Percentiles rank a stretch among this genome's conserved stretches.
Evolutionary conservation across 129 eudicot genomes (phyloP).

Genomic region (Gnaphalium uliginosum): DNA sequence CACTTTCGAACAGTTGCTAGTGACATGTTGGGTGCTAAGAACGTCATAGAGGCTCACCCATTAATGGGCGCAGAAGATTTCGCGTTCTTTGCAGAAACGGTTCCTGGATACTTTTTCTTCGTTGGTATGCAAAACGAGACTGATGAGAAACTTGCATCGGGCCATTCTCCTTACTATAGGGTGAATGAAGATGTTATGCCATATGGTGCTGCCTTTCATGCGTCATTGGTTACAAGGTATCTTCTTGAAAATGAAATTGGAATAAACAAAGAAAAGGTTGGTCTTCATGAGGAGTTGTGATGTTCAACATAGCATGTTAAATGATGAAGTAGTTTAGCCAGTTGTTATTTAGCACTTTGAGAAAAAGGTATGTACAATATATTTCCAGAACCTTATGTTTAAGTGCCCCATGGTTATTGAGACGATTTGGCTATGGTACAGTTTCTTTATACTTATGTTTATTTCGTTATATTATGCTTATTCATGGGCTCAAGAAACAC

Average conservation of each 20-base stretch:
- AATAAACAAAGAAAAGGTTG: too few species aligned
- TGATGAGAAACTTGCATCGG: constrained; percentile 35
- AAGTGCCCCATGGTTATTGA: too few species aligned
- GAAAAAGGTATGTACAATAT: too few species aligned
- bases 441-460: too few species aligned
- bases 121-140: constrained; percentile 72
- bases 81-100: constrained; percentile 66
- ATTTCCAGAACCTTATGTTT: too few species aligned
- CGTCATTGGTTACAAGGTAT: constrained; percentile 66
- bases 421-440: too few species aligned
- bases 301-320: too few species aligned
- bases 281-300: too few species aligned
- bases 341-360: too few species aligned
- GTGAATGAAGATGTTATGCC: constrained; percentile 75
- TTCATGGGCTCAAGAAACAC: too few species aligned
- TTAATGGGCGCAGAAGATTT: constrained; percentile 93
- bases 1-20: constrained; percentile 57
- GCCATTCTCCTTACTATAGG: constrained; percentile 65
- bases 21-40: constrained; percentile 55
- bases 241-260: constrained; percentile 33
- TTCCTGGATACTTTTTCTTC: constrained; percentile 83
- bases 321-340: too few species aligned
- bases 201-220: constrained; percentile 90
- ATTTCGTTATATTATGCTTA: too few species aligned
- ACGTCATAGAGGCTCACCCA: constrained; percentile 63